Conservation (phyloP, 2,329 filamentous ascomycete species). For the Apiospora rasikravindrae region DNA sequence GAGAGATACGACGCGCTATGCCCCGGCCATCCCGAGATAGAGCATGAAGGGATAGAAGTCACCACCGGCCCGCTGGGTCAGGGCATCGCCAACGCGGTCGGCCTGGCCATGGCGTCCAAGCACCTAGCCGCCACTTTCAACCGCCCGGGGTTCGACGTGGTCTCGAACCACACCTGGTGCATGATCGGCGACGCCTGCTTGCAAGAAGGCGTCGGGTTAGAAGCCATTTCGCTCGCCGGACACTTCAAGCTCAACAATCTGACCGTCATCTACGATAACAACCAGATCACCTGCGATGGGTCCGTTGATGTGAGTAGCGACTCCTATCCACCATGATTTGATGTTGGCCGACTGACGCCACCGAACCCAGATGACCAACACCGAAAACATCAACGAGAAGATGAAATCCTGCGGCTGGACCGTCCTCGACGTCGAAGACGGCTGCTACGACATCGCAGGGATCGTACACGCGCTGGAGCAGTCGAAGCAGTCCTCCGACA, state of each 20-base stretch:
- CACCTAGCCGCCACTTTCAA: conserved; percentile 58
- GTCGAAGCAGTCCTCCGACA: conserved; percentile 44
- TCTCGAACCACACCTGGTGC: conserved; percentile 57
- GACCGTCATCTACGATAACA: conserved; percentile 62
- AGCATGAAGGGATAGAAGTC: conserved; percentile 60
- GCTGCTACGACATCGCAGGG: conserved; percentile 51
- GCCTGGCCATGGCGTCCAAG: conserved; percentile 60
- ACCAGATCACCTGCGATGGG: conserved; percentile 62
- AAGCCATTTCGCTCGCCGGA: conserved; percentile 59
- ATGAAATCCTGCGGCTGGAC: conserved; percentile 59
- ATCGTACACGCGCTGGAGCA: conserved; percentile 51
- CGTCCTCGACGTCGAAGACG: conserved; percentile 56
- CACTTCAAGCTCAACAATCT: conserved; percentile 58
- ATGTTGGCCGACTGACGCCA: neutral
- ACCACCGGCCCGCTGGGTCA: conserved; percentile 63
- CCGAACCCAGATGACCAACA: conserved; percentile 43
- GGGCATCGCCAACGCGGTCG: conserved; percentile 61
- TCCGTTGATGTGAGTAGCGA: conserved; percentile 47
- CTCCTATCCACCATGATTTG: too few relatives aligned
- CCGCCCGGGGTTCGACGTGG: conserved; percentile 50
- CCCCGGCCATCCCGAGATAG: conserved; percentile 60
- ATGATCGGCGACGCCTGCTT: conserved; percentile 61
- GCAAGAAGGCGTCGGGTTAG: conserved; percentile 60
- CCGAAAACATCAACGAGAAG: conserved; percentile 60
- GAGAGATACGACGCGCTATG: conserved; percentile 48